Conservation (phyloP, 805 yeast genomes). For the Nematodospora valgi region DNA sequence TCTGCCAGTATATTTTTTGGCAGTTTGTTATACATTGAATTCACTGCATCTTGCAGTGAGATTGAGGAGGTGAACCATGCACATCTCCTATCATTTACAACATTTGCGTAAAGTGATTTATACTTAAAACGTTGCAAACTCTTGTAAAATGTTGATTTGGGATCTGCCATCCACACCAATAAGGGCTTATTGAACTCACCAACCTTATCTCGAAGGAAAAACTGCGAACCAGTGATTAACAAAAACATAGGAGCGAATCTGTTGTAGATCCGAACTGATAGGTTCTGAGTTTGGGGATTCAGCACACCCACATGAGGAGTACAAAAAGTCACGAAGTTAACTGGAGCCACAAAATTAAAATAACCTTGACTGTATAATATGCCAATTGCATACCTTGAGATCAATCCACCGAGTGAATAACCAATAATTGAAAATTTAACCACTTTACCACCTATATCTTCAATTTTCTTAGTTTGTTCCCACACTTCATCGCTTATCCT, state of each 20-base stretch:
- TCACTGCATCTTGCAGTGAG: constrained; percentile 58
- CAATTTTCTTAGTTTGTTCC: constrained; percentile 14
- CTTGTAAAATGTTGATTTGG: constrained; percentile 54
- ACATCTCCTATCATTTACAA: constrained; percentile 76
- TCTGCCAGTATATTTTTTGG: constrained; percentile 25
- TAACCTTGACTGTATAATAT: constrained; percentile 50
- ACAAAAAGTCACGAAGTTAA: constrained; percentile 50
- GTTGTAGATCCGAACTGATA: constrained; percentile 56
- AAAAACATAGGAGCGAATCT: constrained; percentile 58
- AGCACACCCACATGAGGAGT: constrained; percentile 67
- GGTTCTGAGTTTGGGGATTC: constrained; percentile 33
- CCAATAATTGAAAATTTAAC: constrained; percentile 38
- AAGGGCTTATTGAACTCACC: constrained; percentile 40
- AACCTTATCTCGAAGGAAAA: constrained; percentile 52
- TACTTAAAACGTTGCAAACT: constrained; percentile 53
- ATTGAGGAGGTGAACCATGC: constrained; percentile 83
- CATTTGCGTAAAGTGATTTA: constrained; percentile 66
- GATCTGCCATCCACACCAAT: constrained; percentile 62
- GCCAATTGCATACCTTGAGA: constrained; percentile 39
- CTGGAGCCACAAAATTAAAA: constrained; percentile 54
- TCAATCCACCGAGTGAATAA: constrained; percentile 42
- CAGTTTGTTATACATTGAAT: constrained; percentile 39
- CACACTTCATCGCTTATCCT: constrained; percentile 67
- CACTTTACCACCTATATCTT: constrained; percentile 16
- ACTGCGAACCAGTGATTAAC: constrained; percentile 71